A percentile compares a stretch with the other conserved stretches of the same genome.
Conservation (phyloP, 768 basidiomycete species). For the Suillus alpinus region DNA sequence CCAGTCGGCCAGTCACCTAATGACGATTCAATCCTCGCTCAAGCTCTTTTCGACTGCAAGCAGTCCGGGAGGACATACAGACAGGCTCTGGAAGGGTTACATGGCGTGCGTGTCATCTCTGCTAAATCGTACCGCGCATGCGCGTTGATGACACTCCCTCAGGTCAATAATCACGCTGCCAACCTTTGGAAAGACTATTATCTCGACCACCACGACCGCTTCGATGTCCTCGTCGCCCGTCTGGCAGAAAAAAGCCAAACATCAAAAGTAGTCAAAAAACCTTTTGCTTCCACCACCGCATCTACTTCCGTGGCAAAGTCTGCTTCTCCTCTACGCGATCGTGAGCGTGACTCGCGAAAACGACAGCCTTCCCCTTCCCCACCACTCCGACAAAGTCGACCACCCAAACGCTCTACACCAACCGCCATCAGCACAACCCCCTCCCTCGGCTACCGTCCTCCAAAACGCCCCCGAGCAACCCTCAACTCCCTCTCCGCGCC, state of each 20-base stretch:
- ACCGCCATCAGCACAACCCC: conserved; percentile 17
- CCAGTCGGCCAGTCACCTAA: conserved; percentile 48
- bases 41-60: conserved; percentile 38
- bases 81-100: conserved; percentile 63
- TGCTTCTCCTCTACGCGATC: conserved; percentile 9
- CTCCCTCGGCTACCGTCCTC: conserved; percentile 22
- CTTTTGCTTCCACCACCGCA: conserved; percentile 10
- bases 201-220: conserved; percentile 60
- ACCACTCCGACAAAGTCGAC: conserved; percentile 25
- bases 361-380: conserved; percentile 24
- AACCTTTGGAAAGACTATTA: conserved; percentile 82
- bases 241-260: conserved; percentile 13
- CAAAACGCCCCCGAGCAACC: conserved; percentile 38
- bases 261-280: conserved; percentile 31
- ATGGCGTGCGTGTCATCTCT: conserved; percentile 49
- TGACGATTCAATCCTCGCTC: conserved; percentile 61
- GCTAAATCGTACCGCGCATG: neutral
- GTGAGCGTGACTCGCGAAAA: conserved; percentile 36
- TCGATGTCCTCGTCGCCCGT: conserved; percentile 42
- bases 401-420: conserved; percentile 19
- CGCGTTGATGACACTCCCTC: conserved; percentile 6
- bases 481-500: conserved; percentile 60
- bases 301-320: neutral
- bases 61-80: conserved; percentile 51
- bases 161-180: conserved; percentile 48